phyloP scores from a whole-genome alignment of 2,329 filamentous ascomycete species.

The Mycosphaerella arachidis region DNA sequence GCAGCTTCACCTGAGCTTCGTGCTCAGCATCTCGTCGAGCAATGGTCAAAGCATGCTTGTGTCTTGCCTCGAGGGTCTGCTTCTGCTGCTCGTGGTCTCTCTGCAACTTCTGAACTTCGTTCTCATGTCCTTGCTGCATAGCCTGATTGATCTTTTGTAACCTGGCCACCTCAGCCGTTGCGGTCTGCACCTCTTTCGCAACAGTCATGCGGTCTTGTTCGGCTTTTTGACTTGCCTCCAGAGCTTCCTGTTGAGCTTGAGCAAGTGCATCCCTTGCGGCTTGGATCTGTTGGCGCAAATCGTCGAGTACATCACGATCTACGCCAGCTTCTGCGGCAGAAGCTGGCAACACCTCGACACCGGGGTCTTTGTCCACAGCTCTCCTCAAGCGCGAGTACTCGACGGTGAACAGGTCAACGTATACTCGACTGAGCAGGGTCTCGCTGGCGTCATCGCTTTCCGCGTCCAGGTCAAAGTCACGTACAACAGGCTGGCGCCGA shows the following conservation, averaged over 20 bases:
- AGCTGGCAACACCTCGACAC: slow-evolving; percentile 75
- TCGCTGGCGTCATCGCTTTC: slow-evolving; percentile 23
- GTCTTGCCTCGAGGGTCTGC: slow-evolving; percentile 30
- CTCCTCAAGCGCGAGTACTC: slow-evolving; percentile 82
- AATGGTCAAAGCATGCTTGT: slow-evolving; percentile 30
- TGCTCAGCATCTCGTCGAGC: slow-evolving; percentile 27
- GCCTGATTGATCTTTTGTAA: slow-evolving; percentile 66
- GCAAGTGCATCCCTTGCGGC: slow-evolving; percentile 62
- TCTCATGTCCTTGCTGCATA: slow-evolving; percentile 65
- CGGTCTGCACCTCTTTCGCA: slow-evolving; percentile 47
- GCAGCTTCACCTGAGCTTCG: slow-evolving; percentile 22
- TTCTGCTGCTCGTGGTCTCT: slow-evolving; percentile 42
- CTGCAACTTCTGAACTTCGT: slow-evolving; percentile 43
- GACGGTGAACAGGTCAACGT: slow-evolving; percentile 93
- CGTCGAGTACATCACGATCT: slow-evolving; percentile 88
- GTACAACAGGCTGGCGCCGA: slow-evolving; percentile 69
- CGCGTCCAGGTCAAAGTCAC: slow-evolving; percentile 74
- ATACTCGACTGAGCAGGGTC: slow-evolving; percentile 62
- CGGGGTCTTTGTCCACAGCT: slow-evolving; percentile 86
- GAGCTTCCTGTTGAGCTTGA: slow-evolving; percentile 52
- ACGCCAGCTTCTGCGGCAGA: slow-evolving; percentile 84
- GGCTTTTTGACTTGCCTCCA: slow-evolving; percentile 53
- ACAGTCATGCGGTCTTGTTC: slow-evolving; percentile 39
- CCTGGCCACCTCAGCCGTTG: slow-evolving; percentile 44
- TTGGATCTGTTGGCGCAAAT: slow-evolving; percentile 69